Conservation (phyloP, 768 basidiomycete species). For the Strobilomyces confusus region DNA sequence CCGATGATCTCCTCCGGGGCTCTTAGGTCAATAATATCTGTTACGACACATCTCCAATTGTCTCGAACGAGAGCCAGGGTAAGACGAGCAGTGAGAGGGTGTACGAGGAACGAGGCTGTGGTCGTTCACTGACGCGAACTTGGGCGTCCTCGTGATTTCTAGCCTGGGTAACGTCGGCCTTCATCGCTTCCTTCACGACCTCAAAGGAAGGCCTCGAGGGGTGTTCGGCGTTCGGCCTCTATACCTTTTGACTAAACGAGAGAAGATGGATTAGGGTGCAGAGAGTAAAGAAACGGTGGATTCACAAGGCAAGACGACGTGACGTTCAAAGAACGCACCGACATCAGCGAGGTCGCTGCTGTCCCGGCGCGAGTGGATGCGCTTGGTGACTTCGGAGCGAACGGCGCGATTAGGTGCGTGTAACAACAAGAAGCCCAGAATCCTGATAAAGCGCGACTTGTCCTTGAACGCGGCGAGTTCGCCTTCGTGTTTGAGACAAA, state of each 20-base stretch:
- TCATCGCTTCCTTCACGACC: not conserved
- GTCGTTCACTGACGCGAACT: not conserved
- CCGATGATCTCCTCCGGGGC: not conserved
- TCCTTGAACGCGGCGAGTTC: not conserved
- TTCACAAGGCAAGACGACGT: slow-evolving; percentile 5
- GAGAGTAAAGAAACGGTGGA: not conserved
- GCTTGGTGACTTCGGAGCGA: slow-evolving; percentile 1
- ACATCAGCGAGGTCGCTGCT: not conserved
- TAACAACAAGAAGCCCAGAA: slow-evolving; percentile 7
- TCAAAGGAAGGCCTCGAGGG: slow-evolving; percentile 19
- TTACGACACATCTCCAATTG: slow-evolving; percentile 32
- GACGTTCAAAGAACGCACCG: slow-evolving; percentile 4
- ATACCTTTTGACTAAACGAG: slow-evolving; percentile 10
- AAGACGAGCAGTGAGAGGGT: not conserved
- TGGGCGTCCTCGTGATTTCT: slow-evolving; percentile 4
- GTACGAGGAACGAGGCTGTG: not conserved
- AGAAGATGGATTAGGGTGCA: not conserved
- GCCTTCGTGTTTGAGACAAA: not conserved
- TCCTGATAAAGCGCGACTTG: not conserved
- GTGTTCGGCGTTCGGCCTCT: slow-evolving; percentile 21
- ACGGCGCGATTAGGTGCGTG: not conserved
- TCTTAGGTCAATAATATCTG: slow-evolving; percentile 22
- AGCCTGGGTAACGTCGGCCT: not conserved
- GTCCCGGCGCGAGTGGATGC: slow-evolving; percentile 1
- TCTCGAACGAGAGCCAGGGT: slow-evolving; percentile 36